These are phyloP conservation scores for Fomes fomentarius DNA, from an alignment of 1,284 basidiomycete genomes.

Conservation along the genomic window DNA sequence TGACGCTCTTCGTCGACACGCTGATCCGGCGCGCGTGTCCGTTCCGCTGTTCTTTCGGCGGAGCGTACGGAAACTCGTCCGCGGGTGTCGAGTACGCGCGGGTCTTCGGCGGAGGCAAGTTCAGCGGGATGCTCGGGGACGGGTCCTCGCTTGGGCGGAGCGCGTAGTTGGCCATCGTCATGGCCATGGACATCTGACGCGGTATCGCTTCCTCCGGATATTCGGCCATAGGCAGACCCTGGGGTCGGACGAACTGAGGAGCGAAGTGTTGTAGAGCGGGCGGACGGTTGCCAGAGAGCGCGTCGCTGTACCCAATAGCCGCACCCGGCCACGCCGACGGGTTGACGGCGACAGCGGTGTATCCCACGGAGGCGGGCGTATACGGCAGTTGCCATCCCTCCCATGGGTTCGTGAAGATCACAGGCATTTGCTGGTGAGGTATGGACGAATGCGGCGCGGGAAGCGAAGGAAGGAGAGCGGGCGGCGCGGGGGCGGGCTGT, in stretches of 20 bases:
- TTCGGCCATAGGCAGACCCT: not conserved
- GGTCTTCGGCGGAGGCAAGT: not conserved
- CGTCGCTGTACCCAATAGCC: not conserved
- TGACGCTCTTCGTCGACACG: conserved; percentile 27
- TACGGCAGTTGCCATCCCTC: conserved; percentile 12
- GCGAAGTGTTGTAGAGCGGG: not conserved
- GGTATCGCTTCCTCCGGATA: not conserved
- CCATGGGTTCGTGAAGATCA: conserved; percentile 17
- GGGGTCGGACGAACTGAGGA: not conserved
- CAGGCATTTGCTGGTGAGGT: conserved; percentile 14
- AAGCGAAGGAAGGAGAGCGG: conserved; percentile 11
- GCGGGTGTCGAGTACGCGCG: conserved; percentile 15
- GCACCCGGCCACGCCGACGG: conserved; percentile 6
- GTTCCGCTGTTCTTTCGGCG: conserved; percentile 25
- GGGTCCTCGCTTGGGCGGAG: not conserved
- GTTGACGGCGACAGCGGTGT: conserved; percentile 6
- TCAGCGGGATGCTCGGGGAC: not conserved
- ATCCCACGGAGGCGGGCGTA: conserved; percentile 4
- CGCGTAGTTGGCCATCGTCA: not conserved
- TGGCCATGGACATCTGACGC: not conserved
- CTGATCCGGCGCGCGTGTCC: conserved; percentile 34
- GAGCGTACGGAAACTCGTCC: conserved; percentile 32
- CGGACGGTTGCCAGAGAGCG: not conserved
- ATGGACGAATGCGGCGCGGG: conserved; percentile 7
- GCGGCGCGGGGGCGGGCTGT: conserved; percentile 7